These are phyloP conservation scores for Dactylellina haptotyla DNA, from an alignment of 2,329 filamentous ascomycete genomes.

Conservation along the genomic window DNA sequence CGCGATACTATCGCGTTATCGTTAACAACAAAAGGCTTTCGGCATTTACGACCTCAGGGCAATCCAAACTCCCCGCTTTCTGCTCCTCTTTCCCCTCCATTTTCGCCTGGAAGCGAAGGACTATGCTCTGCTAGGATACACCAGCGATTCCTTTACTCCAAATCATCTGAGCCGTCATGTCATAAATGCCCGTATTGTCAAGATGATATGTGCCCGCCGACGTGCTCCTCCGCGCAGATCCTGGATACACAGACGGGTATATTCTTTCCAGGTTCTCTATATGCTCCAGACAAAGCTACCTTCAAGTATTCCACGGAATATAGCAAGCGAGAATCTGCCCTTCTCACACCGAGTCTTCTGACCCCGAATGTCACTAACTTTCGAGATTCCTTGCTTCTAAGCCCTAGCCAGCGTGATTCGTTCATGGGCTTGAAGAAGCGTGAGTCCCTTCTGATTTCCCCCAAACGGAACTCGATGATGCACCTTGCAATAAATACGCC, in stretches of 20 bases:
- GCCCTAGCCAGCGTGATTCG: slow-evolving; percentile 26
- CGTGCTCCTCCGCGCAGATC: slow-evolving; percentile 40
- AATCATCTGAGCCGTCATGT: not conserved
- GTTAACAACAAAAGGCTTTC: slow-evolving; percentile 43
- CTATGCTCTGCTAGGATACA: slow-evolving; percentile 43
- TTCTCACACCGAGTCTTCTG: slow-evolving; percentile 19
- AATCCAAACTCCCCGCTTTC: slow-evolving; percentile 14
- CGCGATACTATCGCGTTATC: slow-evolving; percentile 40
- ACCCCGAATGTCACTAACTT: too few relatives aligned
- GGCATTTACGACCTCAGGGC: slow-evolving; percentile 34
- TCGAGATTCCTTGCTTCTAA: slow-evolving; percentile 25
- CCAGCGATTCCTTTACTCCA: slow-evolving; percentile 41
- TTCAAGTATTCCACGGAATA: slow-evolving; percentile 39
- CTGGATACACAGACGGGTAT: slow-evolving; percentile 46
- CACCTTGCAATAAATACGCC: slow-evolving; percentile 30
- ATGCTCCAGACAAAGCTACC: slow-evolving; percentile 21
- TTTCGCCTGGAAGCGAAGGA: slow-evolving; percentile 38
- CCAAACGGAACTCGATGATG: slow-evolving; percentile 37
- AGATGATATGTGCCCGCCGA: slow-evolving; percentile 33
- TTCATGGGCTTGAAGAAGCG: slow-evolving; percentile 27
- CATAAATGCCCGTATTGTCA: slow-evolving; percentile 43
- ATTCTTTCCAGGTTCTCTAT: slow-evolving; percentile 41
- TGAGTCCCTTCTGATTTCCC: slow-evolving; percentile 32
- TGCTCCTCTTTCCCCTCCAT: slow-evolving; percentile 30
- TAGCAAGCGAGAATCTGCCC: slow-evolving; percentile 20